A percentile compares a stretch with the other conserved stretches of the same genome.
Evolutionary conservation across 495 filamentous ascomycete species (phyloP).

Genomic region (Thozetella sp.): DNA sequence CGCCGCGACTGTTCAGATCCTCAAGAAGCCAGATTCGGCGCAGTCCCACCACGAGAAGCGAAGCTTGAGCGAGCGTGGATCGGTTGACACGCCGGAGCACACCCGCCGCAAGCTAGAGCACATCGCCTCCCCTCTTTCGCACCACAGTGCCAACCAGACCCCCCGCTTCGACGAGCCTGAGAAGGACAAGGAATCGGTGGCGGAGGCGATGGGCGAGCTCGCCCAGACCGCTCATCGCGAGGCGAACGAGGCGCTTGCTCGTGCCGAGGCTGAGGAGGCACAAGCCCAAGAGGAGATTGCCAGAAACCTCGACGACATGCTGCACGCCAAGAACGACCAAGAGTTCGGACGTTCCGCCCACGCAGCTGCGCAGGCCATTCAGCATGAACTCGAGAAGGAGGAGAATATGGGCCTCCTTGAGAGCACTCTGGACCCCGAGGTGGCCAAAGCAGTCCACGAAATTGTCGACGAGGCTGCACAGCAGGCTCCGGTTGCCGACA

Average conservation of each 20-base stretch:
- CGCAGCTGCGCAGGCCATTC: constrained; percentile 48
- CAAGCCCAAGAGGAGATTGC: constrained; percentile 49
- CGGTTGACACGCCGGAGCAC: constrained; percentile 41
- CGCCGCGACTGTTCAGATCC: constrained; percentile 28
- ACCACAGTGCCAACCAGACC: constrained; percentile 10
- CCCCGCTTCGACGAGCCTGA: constrained; percentile 16
- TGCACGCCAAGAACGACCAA: constrained; percentile 41
- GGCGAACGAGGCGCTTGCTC: constrained; percentile 64
- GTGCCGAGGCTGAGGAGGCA: constrained; percentile 53
- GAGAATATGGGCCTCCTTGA: constrained; percentile 53
- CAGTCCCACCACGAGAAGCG: constrained; percentile 37
- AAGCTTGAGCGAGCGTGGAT: constrained; percentile 35
- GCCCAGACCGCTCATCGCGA: constrained; percentile 69
- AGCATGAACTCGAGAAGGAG: constrained; percentile 59
- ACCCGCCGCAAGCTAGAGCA: constrained; percentile 42
- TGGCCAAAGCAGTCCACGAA: constrained; percentile 59
- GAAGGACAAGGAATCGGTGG: constrained; percentile 64
- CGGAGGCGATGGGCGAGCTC: constrained; percentile 69
- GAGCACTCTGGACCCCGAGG: constrained; percentile 45
- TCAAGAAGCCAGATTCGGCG: constrained; percentile 36
- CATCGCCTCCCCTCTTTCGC: constrained; percentile 30
- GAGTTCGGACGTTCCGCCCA: constrained; percentile 45
- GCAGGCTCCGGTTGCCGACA: constrained; percentile 61
- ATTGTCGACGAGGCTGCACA: constrained; percentile 59
- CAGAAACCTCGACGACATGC: constrained; percentile 39